Evolutionary conservation across 495 filamentous ascomycete species (phyloP).

Genomic region (Penicillium samsonianum): DNA sequence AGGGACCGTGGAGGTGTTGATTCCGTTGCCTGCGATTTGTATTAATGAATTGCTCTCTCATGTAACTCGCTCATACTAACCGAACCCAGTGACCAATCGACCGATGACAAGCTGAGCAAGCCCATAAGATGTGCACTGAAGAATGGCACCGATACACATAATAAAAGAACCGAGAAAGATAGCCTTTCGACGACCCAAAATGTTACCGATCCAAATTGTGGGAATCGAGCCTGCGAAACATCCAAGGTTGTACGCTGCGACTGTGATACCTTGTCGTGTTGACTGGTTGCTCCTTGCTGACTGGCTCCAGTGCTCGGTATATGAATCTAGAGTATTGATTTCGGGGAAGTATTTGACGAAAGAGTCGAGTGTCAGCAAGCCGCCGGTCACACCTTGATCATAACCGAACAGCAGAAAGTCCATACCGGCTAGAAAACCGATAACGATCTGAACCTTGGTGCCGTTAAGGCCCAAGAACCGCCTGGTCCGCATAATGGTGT

Average conservation of each 20-base stretch:
- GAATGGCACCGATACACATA: slow-evolving; percentile 60
- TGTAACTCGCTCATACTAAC: slow-evolving; percentile 27
- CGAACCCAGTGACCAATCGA: slow-evolving; percentile 61
- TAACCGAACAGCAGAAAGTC: slow-evolving; percentile 67
- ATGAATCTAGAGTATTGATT: slow-evolving; percentile 49
- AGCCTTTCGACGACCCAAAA: slow-evolving; percentile 56
- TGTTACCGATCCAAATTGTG: slow-evolving; percentile 60
- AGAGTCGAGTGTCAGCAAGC: slow-evolving; percentile 55
- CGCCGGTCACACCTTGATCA: slow-evolving; percentile 62
- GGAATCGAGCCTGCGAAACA: slow-evolving; percentile 64
- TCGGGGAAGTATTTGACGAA: slow-evolving; percentile 57
- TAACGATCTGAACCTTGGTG: slow-evolving; percentile 63
- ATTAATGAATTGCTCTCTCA: not conserved
- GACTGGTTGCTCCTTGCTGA: slow-evolving; percentile 46
- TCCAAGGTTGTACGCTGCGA: slow-evolving; percentile 65
- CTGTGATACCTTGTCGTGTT: slow-evolving; percentile 62
- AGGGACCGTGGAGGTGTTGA: slow-evolving; percentile 69
- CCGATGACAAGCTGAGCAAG: slow-evolving; percentile 65
- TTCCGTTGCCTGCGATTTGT: slow-evolving; percentile 46
- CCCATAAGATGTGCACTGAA: slow-evolving; percentile 63
- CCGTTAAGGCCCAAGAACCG: slow-evolving; percentile 67
- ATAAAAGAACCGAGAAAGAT: slow-evolving; percentile 58
- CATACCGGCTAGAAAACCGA: slow-evolving; percentile 67
- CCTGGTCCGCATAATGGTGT: slow-evolving; percentile 30
- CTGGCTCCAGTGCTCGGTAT: slow-evolving; percentile 23